Conservation (phyloP, 2,329 filamentous ascomycete species). For the Nemania diffusa region DNA sequence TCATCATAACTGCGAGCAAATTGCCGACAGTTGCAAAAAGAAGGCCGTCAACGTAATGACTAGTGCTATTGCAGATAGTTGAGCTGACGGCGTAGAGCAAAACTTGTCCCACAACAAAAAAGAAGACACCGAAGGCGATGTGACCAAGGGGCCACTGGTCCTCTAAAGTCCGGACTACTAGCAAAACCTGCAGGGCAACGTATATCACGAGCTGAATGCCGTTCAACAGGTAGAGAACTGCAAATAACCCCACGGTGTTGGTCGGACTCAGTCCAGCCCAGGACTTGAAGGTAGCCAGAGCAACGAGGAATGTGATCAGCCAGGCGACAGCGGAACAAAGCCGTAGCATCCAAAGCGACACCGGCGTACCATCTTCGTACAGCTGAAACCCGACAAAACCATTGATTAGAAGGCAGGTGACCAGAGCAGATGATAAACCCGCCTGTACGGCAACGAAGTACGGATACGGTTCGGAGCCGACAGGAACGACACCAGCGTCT, state of each 20-base stretch:
- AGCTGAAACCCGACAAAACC: constrained; percentile 98
- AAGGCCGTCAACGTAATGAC: constrained; percentile 93
- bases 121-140: constrained; percentile 88
- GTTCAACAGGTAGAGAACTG: constrained; percentile 91
- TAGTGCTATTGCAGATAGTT: constrained; percentile 82
- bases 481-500: constrained; percentile 91
- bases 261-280: constrained; percentile 88
- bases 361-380: constrained; percentile 93
- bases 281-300: constrained; percentile 89
- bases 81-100: constrained; percentile 90
- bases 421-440: constrained; percentile 84
- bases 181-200: constrained; percentile 84
- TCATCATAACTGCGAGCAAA: constrained; percentile 96
- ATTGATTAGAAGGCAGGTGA: constrained; percentile 92
- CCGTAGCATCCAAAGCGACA: constrained; percentile 93
- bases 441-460: constrained; percentile 93
- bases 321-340: constrained; percentile 83
- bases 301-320: constrained; percentile 84
- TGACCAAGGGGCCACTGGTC: constrained; percentile 96
- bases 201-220: constrained; percentile 88
- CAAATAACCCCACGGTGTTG: constrained; percentile 88
- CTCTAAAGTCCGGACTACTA: constrained; percentile 89
- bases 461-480: constrained; percentile 80
- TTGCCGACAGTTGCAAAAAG: constrained; percentile 97
- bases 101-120: constrained; percentile 92